Evolutionary conservation across 345 rosid species (phyloP), one percentile per base, ranked within the genome.

Genomic region (Bruguiera gymnorhiza): DNA sequence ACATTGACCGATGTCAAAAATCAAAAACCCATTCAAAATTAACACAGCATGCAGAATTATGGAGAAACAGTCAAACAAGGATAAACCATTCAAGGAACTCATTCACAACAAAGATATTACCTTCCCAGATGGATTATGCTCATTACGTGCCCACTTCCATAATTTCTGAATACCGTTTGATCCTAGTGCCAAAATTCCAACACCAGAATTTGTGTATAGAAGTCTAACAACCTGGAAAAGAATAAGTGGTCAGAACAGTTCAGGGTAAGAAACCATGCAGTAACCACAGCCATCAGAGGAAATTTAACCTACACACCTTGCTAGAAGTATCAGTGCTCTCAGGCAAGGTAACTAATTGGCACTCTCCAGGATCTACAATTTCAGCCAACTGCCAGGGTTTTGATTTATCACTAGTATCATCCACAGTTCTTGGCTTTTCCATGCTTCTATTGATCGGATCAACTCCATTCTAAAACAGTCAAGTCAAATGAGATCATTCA

Each of bases 381-480:
- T 95, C 99, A 46, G 85, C 76, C 72, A 87, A 82, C 80, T 88
- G 90, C 96, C 91, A 89, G 36, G 97, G 82, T 81, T 87, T 95
- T 61, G 87, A 60, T 78, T 87, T 95, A 39, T 89, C 99, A 65
- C 65, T 64, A 39, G 78, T 64, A 20, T 90, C 99, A 56, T 90
- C 97, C 32, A 78, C 70, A 60, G 68, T 73, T 80, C 96, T 88
- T 20, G 97, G 88, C 79, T 87, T 92, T 81, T 95, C 97, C 68
- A 85, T 70, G 78, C 82, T 83, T 89, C 97, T 86, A 73, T 85
- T 83, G 80, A 84, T 71, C 53, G 91, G 82, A 75, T 89, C 97
- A 65, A 91, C 84, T 71, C 93, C 99, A 81, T 95, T 95, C 99
- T 94, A 70, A 57, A 43, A 72, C 26, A 68, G 55, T 71, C 34